Percentiles rank a stretch among this genome's conserved stretches.
phyloP scores from a whole-genome alignment of 2,329 filamentous ascomycete genomes.

The Penicillium griseofulvum region DNA sequence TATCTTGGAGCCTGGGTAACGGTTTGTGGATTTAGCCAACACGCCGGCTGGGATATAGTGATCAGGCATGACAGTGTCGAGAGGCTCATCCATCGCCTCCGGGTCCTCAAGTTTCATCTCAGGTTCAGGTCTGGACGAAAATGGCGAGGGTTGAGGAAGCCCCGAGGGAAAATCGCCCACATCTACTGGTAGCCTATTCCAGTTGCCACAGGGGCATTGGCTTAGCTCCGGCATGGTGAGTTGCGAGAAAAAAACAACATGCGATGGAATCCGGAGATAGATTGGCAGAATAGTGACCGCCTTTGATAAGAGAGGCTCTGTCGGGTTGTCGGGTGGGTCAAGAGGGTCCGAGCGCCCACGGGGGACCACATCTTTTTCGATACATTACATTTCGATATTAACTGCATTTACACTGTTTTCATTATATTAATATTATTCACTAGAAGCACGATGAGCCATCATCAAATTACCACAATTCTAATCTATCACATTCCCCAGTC shows the following conservation, averaged over 20 bases:
- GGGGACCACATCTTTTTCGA: not conserved
- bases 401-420: not conserved
- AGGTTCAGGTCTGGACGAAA: not conserved
- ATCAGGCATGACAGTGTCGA: not conserved
- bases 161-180: not conserved
- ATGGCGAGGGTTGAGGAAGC: not conserved
- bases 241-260: not conserved
- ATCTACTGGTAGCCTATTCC: not conserved
- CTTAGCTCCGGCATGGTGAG: not conserved
- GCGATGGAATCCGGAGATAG: not conserved
- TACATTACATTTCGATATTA: not conserved
- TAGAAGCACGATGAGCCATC: not conserved
- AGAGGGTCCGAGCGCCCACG: not conserved
- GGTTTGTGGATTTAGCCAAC: constrained; percentile 17
- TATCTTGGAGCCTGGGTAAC: constrained; percentile 25
- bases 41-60: constrained; percentile 32
- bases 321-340: not conserved
- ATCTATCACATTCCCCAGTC: not conserved
- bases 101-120: not conserved
- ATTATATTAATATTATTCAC: not conserved
- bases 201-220: not conserved
- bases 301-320: not conserved
- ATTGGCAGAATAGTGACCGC: constrained; percentile 3
- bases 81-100: not conserved
- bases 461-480: constrained; percentile 1